Evolutionary conservation across 257 asterid species (phyloP), one percentile per base, ranked within the genome.

Genomic region (Cruciata laevipes): DNA sequence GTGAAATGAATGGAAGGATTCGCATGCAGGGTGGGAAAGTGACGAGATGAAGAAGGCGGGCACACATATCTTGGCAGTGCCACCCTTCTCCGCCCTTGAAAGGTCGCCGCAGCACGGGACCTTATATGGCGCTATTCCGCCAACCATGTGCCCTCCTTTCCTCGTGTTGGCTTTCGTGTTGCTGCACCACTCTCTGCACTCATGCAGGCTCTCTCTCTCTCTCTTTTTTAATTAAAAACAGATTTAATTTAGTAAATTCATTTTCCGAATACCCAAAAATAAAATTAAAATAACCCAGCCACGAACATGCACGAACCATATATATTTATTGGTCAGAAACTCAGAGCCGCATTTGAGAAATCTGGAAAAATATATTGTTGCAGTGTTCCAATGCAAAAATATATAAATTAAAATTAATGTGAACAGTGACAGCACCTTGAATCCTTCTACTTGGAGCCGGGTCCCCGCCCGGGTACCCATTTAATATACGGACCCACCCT

Each of bases 291-390:
- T 7, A 27, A 27, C 30, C 1, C 30, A 37, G 13, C 51, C 51
- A 42, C 18, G 51, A 42, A 42, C 17, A 9, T 42, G 51, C 51
- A 42, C 51, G 51, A 42, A 11, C 5, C 17, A 42, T 13, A 12
- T 40, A 40, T 42, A 35, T 3, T 4, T 2, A 10, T 21, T 38
- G 71, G 42, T 37, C 79, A 74, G 84, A 76, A 81, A 79, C 77
- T 14, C 55, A 47, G 55, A 47, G 72, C 67, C 76, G 24, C 24
- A 53, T 67, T 80, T 69, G 71, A 51, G 37, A 58, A 73, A 20
- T 35, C 74, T 71, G 69, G 38, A 18, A 70, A 55, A 55, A 42
- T 7, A 11, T 13, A 1, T 30, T 27, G 40, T 0, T 20, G 70
- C 74, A 66, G 10, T 68, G 52, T 14, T 33, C 74, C 20, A 27